Base-by-base conservation (phyloP, 345 rosid species). In the Carallia brachiata region DNA sequence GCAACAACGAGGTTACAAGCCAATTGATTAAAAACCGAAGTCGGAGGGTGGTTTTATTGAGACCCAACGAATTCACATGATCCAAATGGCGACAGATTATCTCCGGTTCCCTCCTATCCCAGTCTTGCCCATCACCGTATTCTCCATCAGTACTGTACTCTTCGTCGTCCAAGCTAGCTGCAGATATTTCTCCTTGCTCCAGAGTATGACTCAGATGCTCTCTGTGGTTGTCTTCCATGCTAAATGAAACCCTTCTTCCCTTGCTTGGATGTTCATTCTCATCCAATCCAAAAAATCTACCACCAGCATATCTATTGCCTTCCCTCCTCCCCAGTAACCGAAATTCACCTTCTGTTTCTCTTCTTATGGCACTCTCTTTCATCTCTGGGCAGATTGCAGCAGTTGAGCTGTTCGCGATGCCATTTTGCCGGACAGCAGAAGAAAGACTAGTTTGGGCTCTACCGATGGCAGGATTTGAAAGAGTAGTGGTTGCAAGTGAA, bases 321-420 rank as follows among this genome's bases (percentile, higher is more conserved):
- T 89, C 95, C 74, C 97, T 90, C 74, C 96, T 83, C 67, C 98
- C 96, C 84, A 95, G 59, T 81, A 95, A 78, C 82, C 99, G 82
- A 76, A 95, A 95, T 56, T 90, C 97, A n/a, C 98, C 98, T 86
- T 95, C 99, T 0, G 99, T 95, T 83, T 95, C 99, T 79, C 99
- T 88, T 80, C 96, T 88, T 77, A 95, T 95, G 30, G 99, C 99
- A 81, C 98, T 92, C 73, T 95, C 98, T 80, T 90, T 95, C 55
- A 84, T 79, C 37, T 81, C 95, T 1, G 84, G 55, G 67, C 84
- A 73, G 74, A 83, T 82, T 67, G 76, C 88, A 65, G 86, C 77
- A 62, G 76, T 76, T 7, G 80, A 83, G 62, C 92, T 90, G 82
- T 89, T 87, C 40, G 77, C 79, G 40, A 79, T 50, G 61, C 78